These are phyloP conservation scores for Tremella fuciformis DNA, from an alignment of 768 basidiomycete genomes.

Conservation along the genomic window DNA sequence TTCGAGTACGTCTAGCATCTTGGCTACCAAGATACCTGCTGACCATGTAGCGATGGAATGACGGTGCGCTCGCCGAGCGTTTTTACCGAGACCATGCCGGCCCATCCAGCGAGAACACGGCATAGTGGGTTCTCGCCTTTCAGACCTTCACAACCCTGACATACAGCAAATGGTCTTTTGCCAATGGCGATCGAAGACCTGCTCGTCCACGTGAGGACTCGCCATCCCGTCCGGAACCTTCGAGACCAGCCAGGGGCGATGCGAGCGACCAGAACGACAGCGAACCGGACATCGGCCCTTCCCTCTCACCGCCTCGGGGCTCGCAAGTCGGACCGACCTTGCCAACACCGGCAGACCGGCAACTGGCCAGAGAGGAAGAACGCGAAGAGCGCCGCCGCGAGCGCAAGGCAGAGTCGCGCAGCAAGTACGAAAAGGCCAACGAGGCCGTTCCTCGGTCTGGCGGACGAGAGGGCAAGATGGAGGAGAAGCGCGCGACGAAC, in stretches of 20 bases:
- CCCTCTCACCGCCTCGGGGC: slow-evolving; percentile 20
- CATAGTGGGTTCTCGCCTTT: slow-evolving; percentile 54
- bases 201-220: not conserved
- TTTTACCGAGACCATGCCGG: slow-evolving; percentile 54
- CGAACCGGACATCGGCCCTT: slow-evolving; percentile 4
- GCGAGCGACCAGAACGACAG: not conserved
- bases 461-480: slow-evolving; percentile 78
- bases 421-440: slow-evolving; percentile 68
- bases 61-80: slow-evolving; percentile 28
- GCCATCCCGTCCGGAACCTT: slow-evolving; percentile 59
- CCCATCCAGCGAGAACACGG: slow-evolving; percentile 67
- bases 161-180: slow-evolving; percentile 74
- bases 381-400: slow-evolving; percentile 58
- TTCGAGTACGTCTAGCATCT: slow-evolving; percentile 48
- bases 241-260: slow-evolving; percentile 59
- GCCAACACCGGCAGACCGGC: slow-evolving; percentile 54
- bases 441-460: slow-evolving; percentile 76
- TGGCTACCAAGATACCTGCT: slow-evolving; percentile 3
- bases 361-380: slow-evolving; percentile 65
- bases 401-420: slow-evolving; percentile 66
- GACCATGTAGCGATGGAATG: slow-evolving; percentile 58
- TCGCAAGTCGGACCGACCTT: slow-evolving; percentile 43
- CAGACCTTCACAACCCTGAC: not conserved
- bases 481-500: slow-evolving; percentile 74
- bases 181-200: slow-evolving; percentile 55